Base-by-base conservation (phyloP, 176 grass and related monocot species). In the Eragrostis nindensis region DNA sequence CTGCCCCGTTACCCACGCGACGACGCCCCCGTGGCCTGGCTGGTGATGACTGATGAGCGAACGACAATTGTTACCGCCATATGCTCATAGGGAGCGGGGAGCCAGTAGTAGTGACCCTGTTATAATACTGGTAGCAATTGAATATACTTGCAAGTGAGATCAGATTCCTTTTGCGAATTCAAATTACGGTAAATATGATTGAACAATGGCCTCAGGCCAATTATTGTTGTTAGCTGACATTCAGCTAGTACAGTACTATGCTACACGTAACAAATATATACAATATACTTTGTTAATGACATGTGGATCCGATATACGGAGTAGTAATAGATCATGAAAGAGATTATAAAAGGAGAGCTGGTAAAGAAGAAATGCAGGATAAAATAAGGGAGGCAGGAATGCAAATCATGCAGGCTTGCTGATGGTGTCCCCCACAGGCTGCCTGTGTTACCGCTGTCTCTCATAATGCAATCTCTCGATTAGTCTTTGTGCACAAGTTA, bases 401-500 rank as follows among this genome's bases (percentile, higher is more conserved):
- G 44, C 44, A 80, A 80, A 92, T 83, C 79, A 86, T 92, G 70
- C 55, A 80, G 53, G 56, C 73, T 79, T n/a, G 55, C 68, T 83
- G 75, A 92, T 89, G 85, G 70, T 89, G 83, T 86, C 50, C 79
- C 48, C 86, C 79, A 86, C 47, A 86, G 64, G 64, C 57, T 61
- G 70, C 68, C 74, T 43, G 55, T 63, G 54, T 75, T 70, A 49
- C 40, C 22, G 27, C 59, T n/a, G n/a, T 48, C 62, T 66, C 46
- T 84, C 68, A 86, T 89, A 52, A 86, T 85, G 71, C 62, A 68
- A 63, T 61, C 64, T n/a, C n/a, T 88, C 89, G 41, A 84, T 93
- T 90, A 87, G 52, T 53, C 90, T 95, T 95, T 86, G 71, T 55
- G 49, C 82, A 24, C 80, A 92, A 92, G 90, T 85, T 68, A 86